These are phyloP conservation scores for Zygoascus hellenicus DNA, from an alignment of 1,139 yeast genomes.

Conservation along the genomic window DNA sequence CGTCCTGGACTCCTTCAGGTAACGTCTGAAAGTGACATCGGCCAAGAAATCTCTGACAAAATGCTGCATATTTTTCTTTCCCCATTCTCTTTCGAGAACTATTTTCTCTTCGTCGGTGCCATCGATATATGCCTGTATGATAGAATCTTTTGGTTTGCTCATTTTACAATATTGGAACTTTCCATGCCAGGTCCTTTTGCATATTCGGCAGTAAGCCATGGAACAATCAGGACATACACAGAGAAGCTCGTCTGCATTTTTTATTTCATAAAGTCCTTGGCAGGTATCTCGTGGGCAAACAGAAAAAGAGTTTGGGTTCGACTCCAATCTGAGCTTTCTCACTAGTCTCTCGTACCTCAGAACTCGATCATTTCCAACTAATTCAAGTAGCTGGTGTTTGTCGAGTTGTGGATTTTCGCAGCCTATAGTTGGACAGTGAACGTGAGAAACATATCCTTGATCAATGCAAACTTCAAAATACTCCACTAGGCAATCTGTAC, in stretches of 20 bases:
- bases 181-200: conserved; percentile 66
- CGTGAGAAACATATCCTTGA: conserved; percentile 47
- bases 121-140: conserved; percentile 40
- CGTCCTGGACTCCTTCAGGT: conserved; percentile 39
- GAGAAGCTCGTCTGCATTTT: conserved; percentile 46
- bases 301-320: conserved; percentile 48
- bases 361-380: conserved; percentile 33
- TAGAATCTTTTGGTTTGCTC: conserved; percentile 40
- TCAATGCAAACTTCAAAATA: conserved; percentile 44
- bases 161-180: conserved; percentile 44
- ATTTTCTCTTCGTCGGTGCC: conserved; percentile 32
- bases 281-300: conserved; percentile 49
- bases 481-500: conserved; percentile 45
- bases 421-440: conserved; percentile 48
- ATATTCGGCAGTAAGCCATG: conserved; percentile 55
- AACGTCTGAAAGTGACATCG: conserved; percentile 45
- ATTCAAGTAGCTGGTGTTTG: conserved; percentile 27
- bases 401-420: conserved; percentile 20
- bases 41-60: conserved; percentile 45
- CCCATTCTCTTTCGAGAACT: conserved; percentile 46
- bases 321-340: conserved; percentile 40
- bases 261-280: conserved; percentile 42
- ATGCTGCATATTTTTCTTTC: conserved; percentile 40
- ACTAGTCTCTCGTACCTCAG: conserved; percentile 40
- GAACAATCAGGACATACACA: conserved; percentile 50